These are phyloP conservation scores for Jatropha curcas DNA, from an alignment of 345 rosid species.

Conservation along the genomic window DNA sequence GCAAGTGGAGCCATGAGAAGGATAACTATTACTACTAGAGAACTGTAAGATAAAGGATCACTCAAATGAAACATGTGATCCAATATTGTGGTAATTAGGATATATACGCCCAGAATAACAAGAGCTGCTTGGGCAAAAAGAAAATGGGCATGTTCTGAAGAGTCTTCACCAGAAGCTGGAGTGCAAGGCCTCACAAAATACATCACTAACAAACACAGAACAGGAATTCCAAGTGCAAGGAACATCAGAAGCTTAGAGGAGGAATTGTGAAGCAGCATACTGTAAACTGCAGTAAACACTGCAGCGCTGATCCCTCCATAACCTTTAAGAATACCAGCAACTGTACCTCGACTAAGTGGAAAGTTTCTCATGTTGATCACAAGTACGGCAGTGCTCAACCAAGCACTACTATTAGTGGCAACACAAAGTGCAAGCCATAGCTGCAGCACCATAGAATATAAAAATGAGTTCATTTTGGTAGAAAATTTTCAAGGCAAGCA, in stretches of 20 bases:
- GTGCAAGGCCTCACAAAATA: constrained; percentile 58
- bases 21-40: constrained; percentile 44
- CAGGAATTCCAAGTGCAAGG: constrained; percentile 59
- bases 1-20: constrained; percentile 69
- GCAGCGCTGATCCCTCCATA: constrained; percentile 67
- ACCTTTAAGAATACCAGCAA: constrained; percentile 70
- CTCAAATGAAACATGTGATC: constrained; percentile 41
- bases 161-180: constrained; percentile 53
- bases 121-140: constrained; percentile 50
- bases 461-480: background rate
- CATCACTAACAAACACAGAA: constrained; percentile 55
- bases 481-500: background rate
- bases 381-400: constrained; percentile 64
- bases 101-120: constrained; percentile 50
- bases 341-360: constrained; percentile 58
- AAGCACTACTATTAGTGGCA: constrained; percentile 60
- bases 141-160: constrained; percentile 49
- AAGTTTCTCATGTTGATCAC: constrained; percentile 82
- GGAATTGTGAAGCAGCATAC: constrained; percentile 49
- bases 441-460: constrained; percentile 33
- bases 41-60: constrained; percentile 33
- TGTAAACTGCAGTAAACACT: constrained; percentile 57
- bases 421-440: constrained; percentile 63
- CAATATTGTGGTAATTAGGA: constrained; percentile 46
- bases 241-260: constrained; percentile 61